A percentile compares a stretch with the other conserved stretches of the same genome.
These are phyloP conservation scores for Caloboletus firmus DNA, from an alignment of 1,284 basidiomycete species.

Conservation along the genomic window DNA sequence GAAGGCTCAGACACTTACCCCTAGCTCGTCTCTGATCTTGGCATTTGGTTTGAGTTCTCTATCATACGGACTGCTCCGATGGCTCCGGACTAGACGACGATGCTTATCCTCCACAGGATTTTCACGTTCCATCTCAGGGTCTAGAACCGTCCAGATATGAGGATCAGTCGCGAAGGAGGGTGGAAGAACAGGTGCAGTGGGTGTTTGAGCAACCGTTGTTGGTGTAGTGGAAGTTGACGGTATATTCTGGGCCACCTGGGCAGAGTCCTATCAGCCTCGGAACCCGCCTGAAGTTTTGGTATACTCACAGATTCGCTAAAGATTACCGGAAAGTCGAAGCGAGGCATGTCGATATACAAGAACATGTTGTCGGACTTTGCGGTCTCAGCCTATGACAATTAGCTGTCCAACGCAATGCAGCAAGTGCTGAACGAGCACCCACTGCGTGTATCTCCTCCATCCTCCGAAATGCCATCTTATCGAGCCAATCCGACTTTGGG, in stretches of 20 bases:
- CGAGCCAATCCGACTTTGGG: conserved; percentile 94
- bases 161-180: conserved; percentile 58
- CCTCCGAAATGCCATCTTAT: conserved; percentile 88
- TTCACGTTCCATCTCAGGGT: conserved; percentile 87
- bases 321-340: conserved; percentile 98
- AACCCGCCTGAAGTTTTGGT: not conserved
- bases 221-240: conserved; percentile 41
- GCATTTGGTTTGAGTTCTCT: conserved; percentile 96
- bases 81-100: conserved; percentile 89
- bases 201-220: conserved; percentile 40
- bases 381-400: conserved; percentile 65
- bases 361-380: conserved; percentile 88
- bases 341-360: conserved; percentile 92
- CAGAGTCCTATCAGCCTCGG: conserved; percentile 6
- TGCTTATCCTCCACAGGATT: conserved; percentile 99
- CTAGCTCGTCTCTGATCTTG: conserved; percentile 91
- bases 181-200: conserved; percentile 47
- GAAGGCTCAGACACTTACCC: conserved; percentile 48
- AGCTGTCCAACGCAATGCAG: not conserved
- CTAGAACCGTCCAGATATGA: conserved; percentile 85
- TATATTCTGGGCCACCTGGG: conserved; percentile 37
- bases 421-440: conserved; percentile 31
- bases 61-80: conserved; percentile 92
- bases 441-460: conserved; percentile 93
- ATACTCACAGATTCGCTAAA: conserved; percentile 80